Evolutionary conservation across 768 basidiomycete genomes (phyloP).

Genomic region (Polyporus arcularius): DNA sequence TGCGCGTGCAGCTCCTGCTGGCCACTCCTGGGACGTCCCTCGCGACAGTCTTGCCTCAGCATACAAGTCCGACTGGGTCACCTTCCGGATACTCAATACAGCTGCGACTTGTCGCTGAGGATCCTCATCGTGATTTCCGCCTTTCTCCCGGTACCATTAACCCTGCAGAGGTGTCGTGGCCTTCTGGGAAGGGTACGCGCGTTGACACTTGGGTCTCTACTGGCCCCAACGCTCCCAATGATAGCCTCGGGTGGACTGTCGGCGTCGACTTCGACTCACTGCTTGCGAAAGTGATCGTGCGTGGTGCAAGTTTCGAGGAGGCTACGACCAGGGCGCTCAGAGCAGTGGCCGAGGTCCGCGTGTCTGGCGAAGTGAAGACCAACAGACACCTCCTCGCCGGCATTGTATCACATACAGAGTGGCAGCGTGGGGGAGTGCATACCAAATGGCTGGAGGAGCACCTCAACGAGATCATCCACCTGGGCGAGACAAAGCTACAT

Average conservation of each 20-base stretch:
- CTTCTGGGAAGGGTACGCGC: constrained; percentile 16
- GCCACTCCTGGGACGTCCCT: constrained; percentile 14
- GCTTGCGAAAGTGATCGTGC: constrained; percentile 35
- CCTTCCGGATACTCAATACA: constrained; percentile 33
- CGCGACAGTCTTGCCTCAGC: neutral
- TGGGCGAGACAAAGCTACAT: neutral
- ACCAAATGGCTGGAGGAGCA: constrained; percentile 17
- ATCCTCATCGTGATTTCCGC: constrained; percentile 32
- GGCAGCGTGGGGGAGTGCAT: neutral
- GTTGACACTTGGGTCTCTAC: constrained; percentile 30
- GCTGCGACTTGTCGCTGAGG: constrained; percentile 35
- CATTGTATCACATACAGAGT: constrained; percentile 6
- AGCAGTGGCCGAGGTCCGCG: constrained; percentile 8
- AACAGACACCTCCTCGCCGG: constrained; percentile 15
- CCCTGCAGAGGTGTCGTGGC: constrained; percentile 20
- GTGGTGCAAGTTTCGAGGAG: constrained; percentile 7
- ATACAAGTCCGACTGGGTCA: neutral
- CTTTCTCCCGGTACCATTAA: constrained; percentile 33
- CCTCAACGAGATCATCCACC: neutral
- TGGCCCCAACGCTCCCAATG: neutral
- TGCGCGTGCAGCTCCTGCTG: constrained; percentile 31
- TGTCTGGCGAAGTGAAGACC: constrained; percentile 13
- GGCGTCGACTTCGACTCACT: constrained; percentile 21
- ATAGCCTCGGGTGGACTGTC: neutral
- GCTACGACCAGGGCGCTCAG: constrained; percentile 10